These are phyloP conservation scores for Amesomyces nigricolor DNA, from an alignment of 2,329 filamentous ascomycete genomes.

Conservation along the genomic window DNA sequence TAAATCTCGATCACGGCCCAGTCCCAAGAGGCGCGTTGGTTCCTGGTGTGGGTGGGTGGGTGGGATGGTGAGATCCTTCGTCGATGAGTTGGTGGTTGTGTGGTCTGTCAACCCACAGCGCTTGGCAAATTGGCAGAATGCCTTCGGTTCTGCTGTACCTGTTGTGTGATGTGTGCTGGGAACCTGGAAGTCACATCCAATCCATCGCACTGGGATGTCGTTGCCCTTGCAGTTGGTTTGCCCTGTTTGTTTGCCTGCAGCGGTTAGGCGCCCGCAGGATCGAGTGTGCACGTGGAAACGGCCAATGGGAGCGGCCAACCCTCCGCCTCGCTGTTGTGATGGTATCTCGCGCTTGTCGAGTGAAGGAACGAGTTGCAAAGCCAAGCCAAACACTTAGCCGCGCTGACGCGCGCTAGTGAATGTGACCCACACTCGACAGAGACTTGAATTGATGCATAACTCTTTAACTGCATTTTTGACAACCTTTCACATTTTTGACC, in stretches of 20 bases:
- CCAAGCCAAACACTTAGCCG: conserved; percentile 5
- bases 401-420: conserved; percentile 11
- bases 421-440: too few relatives aligned
- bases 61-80: neutral
- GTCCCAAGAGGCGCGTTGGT: too few relatives aligned
- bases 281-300: conserved; percentile 11
- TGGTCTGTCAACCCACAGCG: too few relatives aligned
- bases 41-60: too few relatives aligned
- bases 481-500: too few relatives aligned
- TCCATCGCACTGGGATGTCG: neutral
- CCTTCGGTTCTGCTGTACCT: too few relatives aligned
- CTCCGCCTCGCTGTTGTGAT: neutral
- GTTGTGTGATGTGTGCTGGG: neutral
- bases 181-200: conserved; percentile 7
- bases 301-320: conserved; percentile 10
- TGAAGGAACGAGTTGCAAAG: neutral
- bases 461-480: too few relatives aligned
- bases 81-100: too few relatives aligned
- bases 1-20: too few relatives aligned
- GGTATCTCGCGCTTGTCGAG: neutral
- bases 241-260: neutral
- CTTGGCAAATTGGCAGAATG: neutral
- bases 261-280: conserved; percentile 11
- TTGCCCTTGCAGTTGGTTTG: conserved; percentile 3
- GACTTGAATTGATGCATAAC: too few relatives aligned